Evolutionary conservation across 1,139 yeast genomes (phyloP).

Genomic region (Candida frijolesensis): DNA sequence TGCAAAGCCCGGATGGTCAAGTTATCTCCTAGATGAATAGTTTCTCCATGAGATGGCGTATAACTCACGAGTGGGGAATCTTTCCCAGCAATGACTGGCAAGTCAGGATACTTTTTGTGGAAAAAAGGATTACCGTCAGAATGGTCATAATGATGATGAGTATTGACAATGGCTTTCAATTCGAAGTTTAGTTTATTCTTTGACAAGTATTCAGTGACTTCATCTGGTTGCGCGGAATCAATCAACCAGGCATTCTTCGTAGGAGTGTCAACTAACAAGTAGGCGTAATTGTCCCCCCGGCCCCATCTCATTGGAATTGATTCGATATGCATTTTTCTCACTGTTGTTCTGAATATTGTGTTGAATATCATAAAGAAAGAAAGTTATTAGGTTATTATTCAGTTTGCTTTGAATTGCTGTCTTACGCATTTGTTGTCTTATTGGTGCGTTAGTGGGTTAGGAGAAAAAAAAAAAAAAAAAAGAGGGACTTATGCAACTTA

Average conservation of each 20-base stretch:
- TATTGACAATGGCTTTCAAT: slow-evolving; percentile 79
- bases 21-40: slow-evolving; percentile 61
- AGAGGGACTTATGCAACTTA: too few relatives aligned
- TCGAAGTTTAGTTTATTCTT: slow-evolving; percentile 32
- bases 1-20: slow-evolving; percentile 79
- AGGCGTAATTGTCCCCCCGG: slow-evolving; percentile 86
- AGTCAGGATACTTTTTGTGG: slow-evolving; percentile 45
- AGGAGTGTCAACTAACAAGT: slow-evolving; percentile 69
- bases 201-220: slow-evolving; percentile 35
- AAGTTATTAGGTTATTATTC: background rate
- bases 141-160: slow-evolving; percentile 96
- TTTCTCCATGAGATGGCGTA: slow-evolving; percentile 68
- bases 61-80: slow-evolving; percentile 71
- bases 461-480: background rate
- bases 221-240: slow-evolving; percentile 89
- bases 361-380: slow-evolving; percentile 5
- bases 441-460: background rate
- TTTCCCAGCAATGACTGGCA: slow-evolving; percentile 84
- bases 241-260: slow-evolving; percentile 77
- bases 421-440: background rate
- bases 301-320: slow-evolving; percentile 96
- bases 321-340: slow-evolving; percentile 73
- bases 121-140: slow-evolving; percentile 77
- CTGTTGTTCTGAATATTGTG: slow-evolving; percentile 6
- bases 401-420: background rate